phyloP scores from a whole-genome alignment of 129 eudicot species.

The Flaveria robusta region DNA sequence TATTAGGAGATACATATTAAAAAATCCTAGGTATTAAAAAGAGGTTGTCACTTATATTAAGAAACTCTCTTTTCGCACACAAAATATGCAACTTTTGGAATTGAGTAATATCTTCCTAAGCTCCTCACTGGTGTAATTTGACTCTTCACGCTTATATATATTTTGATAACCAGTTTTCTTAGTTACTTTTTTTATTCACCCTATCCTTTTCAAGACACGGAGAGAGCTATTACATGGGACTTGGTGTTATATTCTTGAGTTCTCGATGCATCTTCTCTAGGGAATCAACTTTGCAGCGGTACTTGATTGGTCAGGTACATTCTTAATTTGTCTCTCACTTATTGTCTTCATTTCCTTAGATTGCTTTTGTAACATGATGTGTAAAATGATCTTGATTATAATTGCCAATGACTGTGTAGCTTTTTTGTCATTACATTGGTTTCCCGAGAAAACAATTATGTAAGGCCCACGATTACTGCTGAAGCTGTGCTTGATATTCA shows the following conservation, averaged over 20 bases:
- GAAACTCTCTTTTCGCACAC: neutral
- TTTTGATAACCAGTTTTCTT: neutral
- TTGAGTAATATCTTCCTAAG: slow-evolving; percentile 17
- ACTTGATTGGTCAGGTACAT: slow-evolving; percentile 57
- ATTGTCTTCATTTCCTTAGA: neutral
- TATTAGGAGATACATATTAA: slow-evolving; percentile 85
- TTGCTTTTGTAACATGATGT: neutral
- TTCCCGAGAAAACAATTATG: slow-evolving; percentile 83
- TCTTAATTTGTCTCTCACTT: neutral
- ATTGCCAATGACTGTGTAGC: slow-evolving; percentile 37
- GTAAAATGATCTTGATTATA: neutral
- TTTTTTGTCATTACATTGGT: slow-evolving; percentile 71
- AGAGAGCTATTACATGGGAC: slow-evolving; percentile 80
- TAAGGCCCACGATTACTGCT: slow-evolving; percentile 66
- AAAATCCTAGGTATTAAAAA: slow-evolving; percentile 58
- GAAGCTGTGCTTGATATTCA: slow-evolving; percentile 69
- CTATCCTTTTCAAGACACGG: slow-evolving; percentile 57
- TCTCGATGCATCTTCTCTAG: slow-evolving; percentile 54
- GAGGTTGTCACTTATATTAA: neutral
- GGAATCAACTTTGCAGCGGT: slow-evolving; percentile 83
- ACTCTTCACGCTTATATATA: neutral
- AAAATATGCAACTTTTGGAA: slow-evolving; percentile 2
- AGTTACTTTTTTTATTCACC: neutral
- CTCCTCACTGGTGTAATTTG: neutral
- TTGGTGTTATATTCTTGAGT: slow-evolving; percentile 65